Percentiles rank a stretch among this genome's conserved stretches.
phyloP scores from a whole-genome alignment of 106 monocot genomes.

The Alisma plantagoaquatica region DNA sequence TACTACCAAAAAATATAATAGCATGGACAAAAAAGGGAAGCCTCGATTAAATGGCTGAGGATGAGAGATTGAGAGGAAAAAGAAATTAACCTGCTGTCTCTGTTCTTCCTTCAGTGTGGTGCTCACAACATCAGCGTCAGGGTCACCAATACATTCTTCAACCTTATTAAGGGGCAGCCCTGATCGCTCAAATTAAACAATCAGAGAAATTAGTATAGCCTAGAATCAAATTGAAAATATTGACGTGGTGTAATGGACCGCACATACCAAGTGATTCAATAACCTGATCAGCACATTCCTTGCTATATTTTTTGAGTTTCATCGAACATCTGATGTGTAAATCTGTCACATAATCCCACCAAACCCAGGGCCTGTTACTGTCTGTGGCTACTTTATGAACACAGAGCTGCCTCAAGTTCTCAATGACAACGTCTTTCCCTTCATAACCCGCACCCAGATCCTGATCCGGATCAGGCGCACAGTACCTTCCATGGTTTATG shows the following conservation, averaged over 20 bases:
- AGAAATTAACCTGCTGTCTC: slow-evolving; percentile 63
- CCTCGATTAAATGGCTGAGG: too few relatives aligned
- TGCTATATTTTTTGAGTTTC: slow-evolving; percentile 69
- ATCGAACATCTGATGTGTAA: slow-evolving; percentile 76
- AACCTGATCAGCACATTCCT: slow-evolving; percentile 67
- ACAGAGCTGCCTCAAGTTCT: slow-evolving; percentile 70
- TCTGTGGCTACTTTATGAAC: slow-evolving; percentile 68
- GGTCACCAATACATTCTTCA: slow-evolving; percentile 84
- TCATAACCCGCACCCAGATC: slow-evolving; percentile 65
- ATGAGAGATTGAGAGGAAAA: too few relatives aligned
- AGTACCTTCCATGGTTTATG: slow-evolving; percentile 78
- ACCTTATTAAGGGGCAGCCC: slow-evolving; percentile 58
- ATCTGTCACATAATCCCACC: slow-evolving; percentile 90
- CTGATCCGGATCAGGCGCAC: slow-evolving; percentile 75
- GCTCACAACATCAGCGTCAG: slow-evolving; percentile 69
- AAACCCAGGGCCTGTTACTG: slow-evolving; percentile 61
- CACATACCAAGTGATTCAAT: slow-evolving; percentile 49
- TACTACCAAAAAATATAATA: too few relatives aligned
- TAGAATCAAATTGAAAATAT: too few relatives aligned
- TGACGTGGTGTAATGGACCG: too few relatives aligned
- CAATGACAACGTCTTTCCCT: slow-evolving; percentile 69
- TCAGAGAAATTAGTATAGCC: background rate
- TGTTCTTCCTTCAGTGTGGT: slow-evolving; percentile 68
- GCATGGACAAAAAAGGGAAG: too few relatives aligned
- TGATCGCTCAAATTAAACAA: background rate